Conservation (phyloP, 306 rosid species). For the Prunus salicina region DNA sequence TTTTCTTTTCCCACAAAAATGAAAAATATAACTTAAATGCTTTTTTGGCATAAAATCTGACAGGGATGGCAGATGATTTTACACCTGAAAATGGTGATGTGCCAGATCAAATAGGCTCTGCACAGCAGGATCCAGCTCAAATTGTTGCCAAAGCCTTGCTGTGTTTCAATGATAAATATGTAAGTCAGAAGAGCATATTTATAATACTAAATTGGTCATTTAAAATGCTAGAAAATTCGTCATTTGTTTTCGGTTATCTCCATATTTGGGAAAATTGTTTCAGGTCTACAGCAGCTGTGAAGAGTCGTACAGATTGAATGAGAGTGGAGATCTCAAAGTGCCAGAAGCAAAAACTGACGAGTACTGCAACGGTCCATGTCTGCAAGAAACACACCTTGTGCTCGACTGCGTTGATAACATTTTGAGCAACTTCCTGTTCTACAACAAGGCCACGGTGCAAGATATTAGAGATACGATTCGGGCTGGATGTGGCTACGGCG, state of each 20-base stretch:
- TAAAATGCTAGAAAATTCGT: neutral
- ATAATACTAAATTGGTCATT: neutral
- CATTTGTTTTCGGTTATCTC: neutral
- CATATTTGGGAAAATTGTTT: neutral
- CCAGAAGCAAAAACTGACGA: slow-evolving; percentile 43
- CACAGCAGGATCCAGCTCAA: slow-evolving; percentile 49
- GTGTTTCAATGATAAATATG: slow-evolving; percentile 78
- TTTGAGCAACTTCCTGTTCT: slow-evolving; percentile 56
- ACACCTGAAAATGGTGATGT: neutral
- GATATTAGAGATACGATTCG: slow-evolving; percentile 58
- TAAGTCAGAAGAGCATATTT: slow-evolving; percentile 19
- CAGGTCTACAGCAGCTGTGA: slow-evolving; percentile 81
- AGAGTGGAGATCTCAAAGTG: slow-evolving; percentile 57
- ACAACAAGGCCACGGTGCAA: slow-evolving; percentile 64
- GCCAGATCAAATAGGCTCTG: slow-evolving; percentile 17
- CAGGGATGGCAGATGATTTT: slow-evolving; percentile 50
- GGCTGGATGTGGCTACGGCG: slow-evolving; percentile 77
- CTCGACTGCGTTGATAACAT: slow-evolving; percentile 60
- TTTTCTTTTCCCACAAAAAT: neutral
- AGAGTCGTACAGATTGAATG: slow-evolving; percentile 56
- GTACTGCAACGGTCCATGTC: slow-evolving; percentile 73
- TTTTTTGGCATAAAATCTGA: neutral
- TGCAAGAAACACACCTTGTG: slow-evolving; percentile 69
- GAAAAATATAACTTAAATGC: neutral
- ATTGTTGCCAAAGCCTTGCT: slow-evolving; percentile 70